Evolutionary conservation across 2,329 filamentous ascomycete species (phyloP), one percentile per base, ranked within the genome.

Genomic region (Clonostachys rhizophaga): DNA sequence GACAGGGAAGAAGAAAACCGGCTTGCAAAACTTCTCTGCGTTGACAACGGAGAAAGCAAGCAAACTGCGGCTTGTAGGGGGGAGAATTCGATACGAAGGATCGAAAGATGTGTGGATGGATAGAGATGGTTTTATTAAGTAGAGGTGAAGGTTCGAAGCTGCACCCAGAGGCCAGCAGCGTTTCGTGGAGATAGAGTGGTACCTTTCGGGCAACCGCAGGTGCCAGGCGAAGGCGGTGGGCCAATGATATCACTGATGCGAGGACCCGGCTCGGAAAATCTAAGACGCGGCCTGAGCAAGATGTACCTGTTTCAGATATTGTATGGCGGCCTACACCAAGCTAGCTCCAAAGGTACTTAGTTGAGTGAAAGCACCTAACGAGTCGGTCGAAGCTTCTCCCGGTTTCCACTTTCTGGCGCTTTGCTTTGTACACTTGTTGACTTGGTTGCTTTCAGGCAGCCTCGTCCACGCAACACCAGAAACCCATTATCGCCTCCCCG

Each of bases 181-280:
- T 7, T 30, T 30, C 24, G 24, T 30, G 24, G 24, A 30, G 24
- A 30, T 30, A 30, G 24, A 30, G 24, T 9, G 24, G 24, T 30
- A 30, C 24, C 24, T 30, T 30, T 30, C 24, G 24, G 24, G 24
- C 24, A 30, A 39, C 36, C 17, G 36, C 13, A 14, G 13, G 36
- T 45, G 45, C 46, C 43, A 47, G 45, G 44, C 47, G 35, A 45
- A 40, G 40, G 43, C 42, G 48, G 51, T 53, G 52, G 47, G 55
- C 65, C 65, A 69, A 69, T 69, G 58, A 62, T 56, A 64, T 54
- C 53, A 55, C 55, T 49, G 44, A 6, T 54, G 49, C 53, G 54
- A 50, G 57, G 53, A 40, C 39, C 43, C 55, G 63, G 60, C 51
- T 47, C 66, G 66, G 66, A 68, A 62, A 48, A 69, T 66, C 53